Evolutionary conservation across 805 yeast genomes (phyloP).

Genomic region (Metschnikowia matae): DNA sequence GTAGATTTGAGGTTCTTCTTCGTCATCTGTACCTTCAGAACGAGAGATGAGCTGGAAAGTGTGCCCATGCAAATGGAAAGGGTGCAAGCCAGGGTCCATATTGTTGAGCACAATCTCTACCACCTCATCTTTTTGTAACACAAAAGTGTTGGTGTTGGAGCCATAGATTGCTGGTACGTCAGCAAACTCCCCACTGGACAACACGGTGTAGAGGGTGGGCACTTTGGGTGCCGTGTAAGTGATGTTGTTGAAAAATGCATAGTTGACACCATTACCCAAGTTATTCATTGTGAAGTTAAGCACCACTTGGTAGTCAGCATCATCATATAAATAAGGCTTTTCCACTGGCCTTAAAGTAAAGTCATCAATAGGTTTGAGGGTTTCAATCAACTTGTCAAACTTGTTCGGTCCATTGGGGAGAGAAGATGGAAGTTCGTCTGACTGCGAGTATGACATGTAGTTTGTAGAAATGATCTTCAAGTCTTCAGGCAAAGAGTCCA

Average conservation of each 20-base stretch:
- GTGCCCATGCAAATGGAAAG: conserved; percentile 78
- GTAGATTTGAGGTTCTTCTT: conserved; percentile 48
- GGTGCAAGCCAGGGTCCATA: conserved; percentile 74
- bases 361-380: conserved; percentile 56
- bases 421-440: conserved; percentile 24
- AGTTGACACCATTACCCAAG: conserved; percentile 69
- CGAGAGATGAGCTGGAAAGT: conserved; percentile 58
- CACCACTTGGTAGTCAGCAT: conserved; percentile 58
- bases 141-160: conserved; percentile 58
- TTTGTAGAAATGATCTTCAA: conserved; percentile 53
- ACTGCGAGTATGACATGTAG: conserved; percentile 45
- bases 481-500: conserved; percentile 62
- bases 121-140: conserved; percentile 57
- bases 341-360: conserved; percentile 64
- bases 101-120: conserved; percentile 78
- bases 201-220: conserved; percentile 63
- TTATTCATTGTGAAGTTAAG: conserved; percentile 62
- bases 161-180: conserved; percentile 66
- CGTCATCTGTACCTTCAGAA: conserved; percentile 49
- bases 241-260: conserved; percentile 70
- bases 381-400: conserved; percentile 32
- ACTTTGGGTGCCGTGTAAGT: conserved; percentile 64
- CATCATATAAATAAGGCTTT: conserved; percentile 46
- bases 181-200: conserved; percentile 57
- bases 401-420: conserved; percentile 26